Evolutionary conservation across 768 basidiomycete species (phyloP), one percentile per base, ranked within the genome.

Genomic region (Cystoderma amianthinum): DNA sequence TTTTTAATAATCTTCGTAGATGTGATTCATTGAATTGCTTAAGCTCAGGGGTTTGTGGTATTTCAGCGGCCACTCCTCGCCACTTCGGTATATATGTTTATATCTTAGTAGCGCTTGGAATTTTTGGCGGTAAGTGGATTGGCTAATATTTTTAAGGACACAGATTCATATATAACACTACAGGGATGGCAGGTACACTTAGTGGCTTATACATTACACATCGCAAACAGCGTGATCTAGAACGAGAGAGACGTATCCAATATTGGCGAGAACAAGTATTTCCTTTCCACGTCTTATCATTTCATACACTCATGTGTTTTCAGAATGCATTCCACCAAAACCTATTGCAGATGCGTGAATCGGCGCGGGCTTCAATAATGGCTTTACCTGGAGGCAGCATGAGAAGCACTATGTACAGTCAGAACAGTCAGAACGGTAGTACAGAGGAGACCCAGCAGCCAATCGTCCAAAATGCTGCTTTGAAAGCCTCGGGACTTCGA

Each of bases 181-280:
- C 28, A 92, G 90, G 85, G 35, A 88, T 93, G 74, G 63, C 77
- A 44, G 83, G 74, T 12, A 83, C 82, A 6, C 68, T 91, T 32
- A 61, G 77, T 39, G 71, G 73, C 3, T 67, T 94, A 24, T 91
- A 76, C 63, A 68, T 80, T 50, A 50, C 85, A 5, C 89, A 92
- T 51, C 67, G 80, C 28, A 76, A 78, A 49, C 76, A 84, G 48
- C 78, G 90, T 49, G 80, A 81, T 32, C 60, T 67, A 44, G 88
- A 92, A 52, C 82, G 86, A 35, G 82, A 86, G 63, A 90, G 84
- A 61, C 82, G 90, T 49, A 64, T 81, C 32, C 87, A 90, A 56
- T 92, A 93, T 62, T 92, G 90, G 83, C 80, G 82, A 49, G 90
- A 93, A 65, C 89, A 90, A 72, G 83, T 80, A 47, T 38, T 51